Evolutionary conservation across 192 early-diverging fungal species (phyloP).

Genomic region (Linnemannia hyalina): DNA sequence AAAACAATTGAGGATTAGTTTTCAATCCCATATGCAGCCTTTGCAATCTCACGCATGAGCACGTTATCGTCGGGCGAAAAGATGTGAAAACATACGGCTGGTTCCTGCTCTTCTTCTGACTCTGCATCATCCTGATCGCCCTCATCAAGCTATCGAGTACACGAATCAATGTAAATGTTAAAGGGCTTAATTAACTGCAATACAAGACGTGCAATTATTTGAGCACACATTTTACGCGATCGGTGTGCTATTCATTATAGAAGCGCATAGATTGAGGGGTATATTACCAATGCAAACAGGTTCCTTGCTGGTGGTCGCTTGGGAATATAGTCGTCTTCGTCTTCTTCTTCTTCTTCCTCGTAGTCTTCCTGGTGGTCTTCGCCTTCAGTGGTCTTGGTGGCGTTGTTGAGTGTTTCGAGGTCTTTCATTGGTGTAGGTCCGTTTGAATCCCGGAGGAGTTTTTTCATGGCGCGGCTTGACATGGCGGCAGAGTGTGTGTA

Average conservation of each 20-base stretch:
- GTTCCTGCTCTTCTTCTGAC: slow-evolving; percentile 40
- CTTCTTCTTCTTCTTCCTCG: slow-evolving; percentile 50
- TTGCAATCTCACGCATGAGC: neutral
- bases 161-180: neutral
- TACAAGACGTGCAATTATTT: neutral
- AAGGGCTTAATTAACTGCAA: slow-evolving; percentile 4
- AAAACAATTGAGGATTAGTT: neutral
- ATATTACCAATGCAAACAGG: slow-evolving; percentile 72
- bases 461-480: slow-evolving; percentile 58
- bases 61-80: neutral
- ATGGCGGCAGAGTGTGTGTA: slow-evolving; percentile 16
- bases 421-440: slow-evolving; percentile 41
- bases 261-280: neutral
- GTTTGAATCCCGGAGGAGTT: slow-evolving; percentile 43
- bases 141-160: slow-evolving; percentile 61
- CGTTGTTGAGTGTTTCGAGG: slow-evolving; percentile 8
- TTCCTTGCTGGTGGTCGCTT: slow-evolving; percentile 59
- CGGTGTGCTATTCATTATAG: neutral
- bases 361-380: slow-evolving; percentile 17
- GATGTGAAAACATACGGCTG: slow-evolving; percentile 17
- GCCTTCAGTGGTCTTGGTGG: slow-evolving; percentile 1
- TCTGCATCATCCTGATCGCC: slow-evolving; percentile 58
- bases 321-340: slow-evolving; percentile 44
- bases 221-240: neutral
- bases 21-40: neutral